Conservation (phyloP, 78 protist species). For the Guillardia theta region DNA sequence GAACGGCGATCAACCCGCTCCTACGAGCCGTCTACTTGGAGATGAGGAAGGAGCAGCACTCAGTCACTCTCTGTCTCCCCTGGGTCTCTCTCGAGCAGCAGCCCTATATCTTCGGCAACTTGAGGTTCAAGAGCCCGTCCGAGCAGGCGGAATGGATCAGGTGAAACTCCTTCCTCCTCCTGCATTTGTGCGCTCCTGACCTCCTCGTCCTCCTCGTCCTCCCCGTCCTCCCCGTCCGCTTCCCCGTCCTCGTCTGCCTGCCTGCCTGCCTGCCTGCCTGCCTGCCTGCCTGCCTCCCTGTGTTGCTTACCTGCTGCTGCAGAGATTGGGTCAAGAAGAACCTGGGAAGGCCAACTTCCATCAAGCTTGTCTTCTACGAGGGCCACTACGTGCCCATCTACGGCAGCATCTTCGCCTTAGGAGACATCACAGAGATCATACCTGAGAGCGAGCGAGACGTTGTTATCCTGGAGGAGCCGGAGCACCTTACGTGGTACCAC, state of each 20-base stretch:
- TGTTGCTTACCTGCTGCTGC: too few species aligned
- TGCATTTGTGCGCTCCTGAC: too few species aligned
- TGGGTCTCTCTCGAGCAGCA: conserved; percentile 5
- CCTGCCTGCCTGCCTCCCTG: too few species aligned
- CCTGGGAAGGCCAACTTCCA: not conserved
- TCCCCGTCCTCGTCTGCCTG: too few species aligned
- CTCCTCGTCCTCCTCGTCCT: too few species aligned
- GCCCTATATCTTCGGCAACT: not conserved
- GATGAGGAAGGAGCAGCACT: not conserved
- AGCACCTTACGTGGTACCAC: not conserved
- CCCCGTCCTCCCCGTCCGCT: too few species aligned
- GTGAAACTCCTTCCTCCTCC: not conserved
- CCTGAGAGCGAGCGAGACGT: not conserved
- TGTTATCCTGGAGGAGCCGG: not conserved
- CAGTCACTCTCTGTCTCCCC: conserved; percentile 25
- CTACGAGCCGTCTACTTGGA: conserved; percentile 40
- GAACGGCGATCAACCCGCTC: conserved; percentile 47
- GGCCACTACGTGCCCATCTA: not conserved
- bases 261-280: too few species aligned
- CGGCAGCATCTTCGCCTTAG: not conserved
- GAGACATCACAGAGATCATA: not conserved
- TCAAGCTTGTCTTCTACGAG: not conserved
- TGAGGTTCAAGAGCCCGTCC: not conserved
- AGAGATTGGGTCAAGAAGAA: not conserved
- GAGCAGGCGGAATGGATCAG: conserved; percentile 1